phyloP scores from a whole-genome alignment of 2,329 filamentous ascomycete species.

The Epichloe baconii region DNA sequence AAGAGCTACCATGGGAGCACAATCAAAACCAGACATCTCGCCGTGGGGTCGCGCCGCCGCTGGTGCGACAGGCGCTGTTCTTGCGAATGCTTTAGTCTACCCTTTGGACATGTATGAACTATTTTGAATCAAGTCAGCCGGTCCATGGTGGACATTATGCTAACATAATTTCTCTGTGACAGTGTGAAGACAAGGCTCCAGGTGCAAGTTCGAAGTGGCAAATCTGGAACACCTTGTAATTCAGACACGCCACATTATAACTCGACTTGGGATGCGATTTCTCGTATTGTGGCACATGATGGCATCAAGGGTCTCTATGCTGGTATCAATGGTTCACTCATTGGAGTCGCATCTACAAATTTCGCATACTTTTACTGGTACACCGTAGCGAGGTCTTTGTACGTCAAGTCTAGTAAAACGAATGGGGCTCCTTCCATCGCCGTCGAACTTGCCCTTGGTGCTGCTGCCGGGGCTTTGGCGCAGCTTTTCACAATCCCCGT shows the following conservation, averaged over 20 bases:
- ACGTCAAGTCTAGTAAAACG: constrained; percentile 47
- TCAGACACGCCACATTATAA: constrained; percentile 59
- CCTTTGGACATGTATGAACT: constrained; percentile 80
- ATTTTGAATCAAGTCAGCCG: neutral
- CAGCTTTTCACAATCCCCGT: constrained; percentile 96
- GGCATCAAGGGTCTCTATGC: constrained; percentile 75
- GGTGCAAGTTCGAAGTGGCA: constrained; percentile 67
- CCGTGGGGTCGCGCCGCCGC: constrained; percentile 90
- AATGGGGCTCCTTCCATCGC: constrained; percentile 56
- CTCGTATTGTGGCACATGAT: constrained; percentile 69
- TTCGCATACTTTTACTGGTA: constrained; percentile 99
- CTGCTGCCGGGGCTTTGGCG: constrained; percentile 76
- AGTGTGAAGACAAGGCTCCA: constrained; percentile 95
- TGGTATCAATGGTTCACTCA: constrained; percentile 71
- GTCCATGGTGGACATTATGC: neutral
- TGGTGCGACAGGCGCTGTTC: constrained; percentile 80
- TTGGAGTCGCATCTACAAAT: constrained; percentile 93
- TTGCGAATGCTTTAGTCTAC: constrained; percentile 92
- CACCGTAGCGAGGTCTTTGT: constrained; percentile 70
- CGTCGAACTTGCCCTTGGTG: constrained; percentile 72
- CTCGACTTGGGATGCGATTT: constrained; percentile 78
- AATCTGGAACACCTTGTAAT: constrained; percentile 21
- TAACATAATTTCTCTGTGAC: neutral
- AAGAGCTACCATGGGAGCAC: constrained; percentile 31
- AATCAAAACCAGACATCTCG: constrained; percentile 60